A percentile compares a stretch with the other conserved stretches of the same genome.
These are phyloP conservation scores for Agaricus sinodeliciosus DNA, from an alignment of 768 basidiomycete genomes.

Conservation along the genomic window DNA sequence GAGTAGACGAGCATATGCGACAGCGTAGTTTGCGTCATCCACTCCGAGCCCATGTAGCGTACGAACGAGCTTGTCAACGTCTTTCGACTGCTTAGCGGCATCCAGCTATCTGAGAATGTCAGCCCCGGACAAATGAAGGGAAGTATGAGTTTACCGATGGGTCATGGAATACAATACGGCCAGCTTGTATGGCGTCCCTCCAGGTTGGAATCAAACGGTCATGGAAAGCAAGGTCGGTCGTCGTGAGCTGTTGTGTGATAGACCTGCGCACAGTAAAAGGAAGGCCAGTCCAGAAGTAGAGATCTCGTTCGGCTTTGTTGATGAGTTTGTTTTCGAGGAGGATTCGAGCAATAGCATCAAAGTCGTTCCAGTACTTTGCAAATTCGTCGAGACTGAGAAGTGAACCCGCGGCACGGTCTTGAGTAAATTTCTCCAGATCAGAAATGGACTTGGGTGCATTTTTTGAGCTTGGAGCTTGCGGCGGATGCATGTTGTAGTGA, in stretches of 20 bases:
- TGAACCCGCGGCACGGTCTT: neutral
- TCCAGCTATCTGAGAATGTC: neutral
- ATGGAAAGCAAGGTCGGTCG: neutral
- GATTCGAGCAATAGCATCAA: neutral
- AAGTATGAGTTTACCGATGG: neutral
- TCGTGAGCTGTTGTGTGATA: neutral
- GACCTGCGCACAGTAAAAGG: neutral
- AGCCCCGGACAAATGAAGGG: neutral
- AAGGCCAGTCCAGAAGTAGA: neutral
- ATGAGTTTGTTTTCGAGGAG: neutral
- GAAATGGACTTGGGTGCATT: neutral
- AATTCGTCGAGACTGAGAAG: neutral
- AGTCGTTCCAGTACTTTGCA: slow-evolving; percentile 2
- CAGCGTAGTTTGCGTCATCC: slow-evolving; percentile 1
- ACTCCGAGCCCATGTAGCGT: neutral
- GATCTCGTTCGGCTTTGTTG: neutral
- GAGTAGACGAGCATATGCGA: slow-evolving; percentile 4
- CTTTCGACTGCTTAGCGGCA: neutral
- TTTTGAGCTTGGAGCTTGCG: neutral
- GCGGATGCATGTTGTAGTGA: neutral
- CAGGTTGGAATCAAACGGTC: neutral
- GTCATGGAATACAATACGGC: neutral
- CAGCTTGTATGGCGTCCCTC: neutral
- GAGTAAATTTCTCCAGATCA: neutral
- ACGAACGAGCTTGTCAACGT: neutral